Evolutionary conservation across 306 rosid genomes (phyloP), one percentile per base, ranked within the genome.

Genomic region (Myrica gale): DNA sequence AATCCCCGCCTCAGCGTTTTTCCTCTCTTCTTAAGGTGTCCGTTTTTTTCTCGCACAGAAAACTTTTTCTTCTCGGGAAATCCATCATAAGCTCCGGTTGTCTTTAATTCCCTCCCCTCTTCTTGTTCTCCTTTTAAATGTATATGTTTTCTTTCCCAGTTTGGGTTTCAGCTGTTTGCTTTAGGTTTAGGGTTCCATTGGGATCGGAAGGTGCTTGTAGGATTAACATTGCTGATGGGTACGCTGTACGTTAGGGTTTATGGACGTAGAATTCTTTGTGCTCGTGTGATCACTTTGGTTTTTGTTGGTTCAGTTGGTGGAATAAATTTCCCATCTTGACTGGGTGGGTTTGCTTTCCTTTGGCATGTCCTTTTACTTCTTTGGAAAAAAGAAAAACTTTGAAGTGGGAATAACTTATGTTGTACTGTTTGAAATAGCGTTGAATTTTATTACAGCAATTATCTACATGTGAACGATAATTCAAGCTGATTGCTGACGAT

Each of bases 361-460:
- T 68, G 58, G 23, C 67, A 37, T 41, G 4, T 39, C 39, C 46
- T 13, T 61, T 1, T 1, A 15, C 39, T 6, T 16, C 5, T 39
- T 7, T 37, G 12, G 5, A 39, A 56, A 54, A 3, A 52, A 52
- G 20, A 17, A n/a, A 56, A 52, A 45, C 76, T 60, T 45, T 63
- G 77, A 80, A 76, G 74, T 79, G 51, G 51, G 44, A 54, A 37
- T 63, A 37, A 70, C 71, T 69, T 69, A 69, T n/a, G 73, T 50
- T 69, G 43, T 74, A 44, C 41, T 51, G 19, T 23, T 45, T 44
- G 51, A 32, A 4, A 41, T 57, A 11, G 32, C 53, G 43, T 21
- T 62, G 32, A 26, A 51, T 47, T 48, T 65, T 9, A 41, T 82
- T 77, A 16, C 10, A 46, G 26, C 61, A 3, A 37, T 65, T 39